phyloP scores from a whole-genome alignment of 345 rosid species.

The Rhizophora mangle region DNA sequence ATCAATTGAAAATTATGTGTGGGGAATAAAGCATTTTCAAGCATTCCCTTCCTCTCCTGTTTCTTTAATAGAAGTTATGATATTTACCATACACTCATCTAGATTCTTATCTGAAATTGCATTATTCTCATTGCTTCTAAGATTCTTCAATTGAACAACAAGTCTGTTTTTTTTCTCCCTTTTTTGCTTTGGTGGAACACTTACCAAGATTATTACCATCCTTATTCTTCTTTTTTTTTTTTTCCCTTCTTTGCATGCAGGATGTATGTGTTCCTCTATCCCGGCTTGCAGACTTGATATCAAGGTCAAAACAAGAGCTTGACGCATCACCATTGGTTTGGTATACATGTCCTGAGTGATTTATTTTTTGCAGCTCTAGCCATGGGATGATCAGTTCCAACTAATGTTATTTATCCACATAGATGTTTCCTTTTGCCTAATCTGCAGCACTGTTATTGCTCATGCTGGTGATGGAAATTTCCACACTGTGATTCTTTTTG shows the following conservation, averaged over 20 bases:
- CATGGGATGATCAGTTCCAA: slow-evolving; percentile 5
- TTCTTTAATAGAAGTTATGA: background rate
- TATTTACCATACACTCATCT: background rate
- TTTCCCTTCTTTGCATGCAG: slow-evolving; percentile 30
- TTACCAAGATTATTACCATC: too few species aligned
- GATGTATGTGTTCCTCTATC: slow-evolving; percentile 94
- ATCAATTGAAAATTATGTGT: background rate
- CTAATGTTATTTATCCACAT: background rate
- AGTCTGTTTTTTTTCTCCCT: too few species aligned
- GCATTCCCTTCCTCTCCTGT: background rate
- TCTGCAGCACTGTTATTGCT: slow-evolving; percentile 70
- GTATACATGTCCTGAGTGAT: slow-evolving; percentile 27
- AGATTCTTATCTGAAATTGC: background rate
- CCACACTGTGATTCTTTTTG: slow-evolving; percentile 73
- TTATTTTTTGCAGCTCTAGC: slow-evolving; percentile 9
- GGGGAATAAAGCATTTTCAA: background rate
- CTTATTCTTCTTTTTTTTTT: background rate
- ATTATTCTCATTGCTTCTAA: background rate
- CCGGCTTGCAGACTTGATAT: slow-evolving; percentile 68
- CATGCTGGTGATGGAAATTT: slow-evolving; percentile 98
- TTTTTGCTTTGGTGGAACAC: too few species aligned
- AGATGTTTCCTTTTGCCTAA: slow-evolving; percentile 2
- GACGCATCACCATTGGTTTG: slow-evolving; percentile 58
- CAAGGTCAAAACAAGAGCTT: slow-evolving; percentile 66
- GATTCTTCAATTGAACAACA: background rate